Evolutionary conservation across 768 basidiomycete genomes (phyloP), one percentile per base, ranked within the genome.

Genomic region (Mycena latifolia): DNA sequence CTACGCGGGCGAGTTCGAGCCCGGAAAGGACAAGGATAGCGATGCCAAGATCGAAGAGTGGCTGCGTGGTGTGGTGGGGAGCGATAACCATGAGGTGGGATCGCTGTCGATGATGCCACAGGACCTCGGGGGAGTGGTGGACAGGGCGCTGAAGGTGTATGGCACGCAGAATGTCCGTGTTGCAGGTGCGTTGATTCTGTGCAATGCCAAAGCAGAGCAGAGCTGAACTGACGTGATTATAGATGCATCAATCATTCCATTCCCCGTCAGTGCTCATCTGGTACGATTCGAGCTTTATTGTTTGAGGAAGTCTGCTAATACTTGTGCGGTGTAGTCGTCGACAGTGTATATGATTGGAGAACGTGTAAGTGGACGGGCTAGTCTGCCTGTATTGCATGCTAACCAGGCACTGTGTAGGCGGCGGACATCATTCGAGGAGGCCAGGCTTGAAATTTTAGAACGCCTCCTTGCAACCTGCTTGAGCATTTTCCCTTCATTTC

Each of bases 31-130:
- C 39, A 71, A 67, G 29, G 24, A 41, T 11, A 66, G 63, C 2
- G 69, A 75, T 22, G 66, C 67, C 18, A 68, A 70, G 18, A 68
- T 77, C 5, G 71, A 72, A 35, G 70, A 52, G 18, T 78, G 76
- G 69, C 67, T 78, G 25, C 73, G 71, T 48, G 54, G 61, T 14
- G 71, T 74, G 3, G 75, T 72, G 11, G 69, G 70, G 14, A 78
- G 75, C 46, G 77, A 77, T 55, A 77, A 77, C 43, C 79, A 81
- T 60, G 76, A 76, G 25, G 72, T 77, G 27, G 79, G 82, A 9
- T 78, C 82, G 5, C 62, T 78, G 58, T 72, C 79, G 12, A 83
- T 85, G 81, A 72, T 82, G 72, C 82, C 83, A 11, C 66, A 63
- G 55, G 75, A 74, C 27, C 60, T 78, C 37, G 83, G 82, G 2